Conservation (phyloP, 1,284 basidiomycete genomes). For the Irpex lacteus region DNA sequence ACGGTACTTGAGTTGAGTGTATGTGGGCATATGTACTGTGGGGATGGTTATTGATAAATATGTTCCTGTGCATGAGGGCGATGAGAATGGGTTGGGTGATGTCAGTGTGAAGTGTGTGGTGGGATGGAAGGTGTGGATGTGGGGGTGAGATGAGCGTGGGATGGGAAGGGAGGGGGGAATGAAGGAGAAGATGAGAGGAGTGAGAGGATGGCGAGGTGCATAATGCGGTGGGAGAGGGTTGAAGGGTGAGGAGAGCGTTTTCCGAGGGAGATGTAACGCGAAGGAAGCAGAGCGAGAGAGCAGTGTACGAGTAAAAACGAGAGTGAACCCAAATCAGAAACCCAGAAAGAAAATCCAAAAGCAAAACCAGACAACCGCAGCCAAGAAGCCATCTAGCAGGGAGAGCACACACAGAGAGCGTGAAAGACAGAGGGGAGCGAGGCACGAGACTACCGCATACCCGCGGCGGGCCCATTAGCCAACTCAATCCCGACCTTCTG, state of each 20-base stretch:
- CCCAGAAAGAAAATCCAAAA: neutral
- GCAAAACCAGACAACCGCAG: neutral
- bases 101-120: neutral
- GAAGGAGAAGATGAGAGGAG: too few species aligned
- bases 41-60: neutral
- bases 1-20: neutral
- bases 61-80: neutral
- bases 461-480: conserved; percentile 55
- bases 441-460: conserved; percentile 9
- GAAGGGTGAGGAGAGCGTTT: neutral
- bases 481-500: conserved; percentile 72
- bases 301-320: conserved; percentile 3
- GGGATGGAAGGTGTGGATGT: neutral
- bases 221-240: neutral
- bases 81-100: too few species aligned
- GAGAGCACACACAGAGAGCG: neutral
- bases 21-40: neutral
- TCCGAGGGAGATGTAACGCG: neutral
- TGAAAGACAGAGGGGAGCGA: neutral
- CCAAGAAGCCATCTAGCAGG: neutral
- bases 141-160: too few species aligned
- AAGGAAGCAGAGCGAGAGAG: neutral
- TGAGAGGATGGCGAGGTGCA: neutral
- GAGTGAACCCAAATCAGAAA: neutral
- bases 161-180: neutral